Conservation (phyloP, 495 filamentous ascomycete genomes). For the Bryoglossum gracile region DNA sequence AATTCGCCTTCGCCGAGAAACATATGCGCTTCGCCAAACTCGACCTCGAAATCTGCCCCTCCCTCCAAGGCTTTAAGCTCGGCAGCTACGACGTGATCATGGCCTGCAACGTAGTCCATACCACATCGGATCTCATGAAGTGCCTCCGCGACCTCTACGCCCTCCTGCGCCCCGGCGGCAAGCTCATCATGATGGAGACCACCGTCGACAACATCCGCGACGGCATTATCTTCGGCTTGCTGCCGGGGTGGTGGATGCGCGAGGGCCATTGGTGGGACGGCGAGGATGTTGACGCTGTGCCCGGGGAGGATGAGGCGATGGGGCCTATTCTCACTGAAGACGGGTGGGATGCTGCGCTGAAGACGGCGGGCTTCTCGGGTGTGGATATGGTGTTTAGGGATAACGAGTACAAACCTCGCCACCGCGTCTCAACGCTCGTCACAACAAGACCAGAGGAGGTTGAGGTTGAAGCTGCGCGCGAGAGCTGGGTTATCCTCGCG, state of each 20-base stretch:
- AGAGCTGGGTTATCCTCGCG: no score
- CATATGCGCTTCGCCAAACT: slow-evolving; percentile 28
- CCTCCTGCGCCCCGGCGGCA: slow-evolving; percentile 28
- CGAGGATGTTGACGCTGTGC: no score
- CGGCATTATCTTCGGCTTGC: slow-evolving; percentile 34
- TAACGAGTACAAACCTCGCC: no score
- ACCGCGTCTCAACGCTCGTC: no score
- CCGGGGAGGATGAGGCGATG: no score
- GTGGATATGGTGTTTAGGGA: slow-evolving; percentile 27
- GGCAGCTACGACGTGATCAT: slow-evolving; percentile 44
- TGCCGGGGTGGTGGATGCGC: slow-evolving; percentile 45
- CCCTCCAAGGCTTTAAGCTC: slow-evolving; percentile 39
- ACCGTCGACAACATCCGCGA: slow-evolving; percentile 27
- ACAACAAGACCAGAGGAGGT: no score
- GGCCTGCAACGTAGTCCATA: slow-evolving; percentile 46
- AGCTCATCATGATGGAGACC: slow-evolving; percentile 38
- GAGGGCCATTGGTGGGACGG: slow-evolving; percentile 33
- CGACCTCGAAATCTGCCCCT: slow-evolving; percentile 39
- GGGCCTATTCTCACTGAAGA: slow-evolving; percentile 29
- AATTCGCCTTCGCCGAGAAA: background rate
- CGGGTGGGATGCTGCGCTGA: slow-evolving; percentile 38
- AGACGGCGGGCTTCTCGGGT: slow-evolving; percentile 38
- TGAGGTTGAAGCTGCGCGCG: no score
- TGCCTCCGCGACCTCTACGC: slow-evolving; percentile 38
- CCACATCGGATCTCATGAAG: slow-evolving; percentile 39